A percentile compares a stretch with the other conserved stretches of the same genome.
These are phyloP conservation scores for Phaeophleospora eucalypticola DNA, from an alignment of 2,329 filamentous ascomycete genomes.

Conservation along the genomic window DNA sequence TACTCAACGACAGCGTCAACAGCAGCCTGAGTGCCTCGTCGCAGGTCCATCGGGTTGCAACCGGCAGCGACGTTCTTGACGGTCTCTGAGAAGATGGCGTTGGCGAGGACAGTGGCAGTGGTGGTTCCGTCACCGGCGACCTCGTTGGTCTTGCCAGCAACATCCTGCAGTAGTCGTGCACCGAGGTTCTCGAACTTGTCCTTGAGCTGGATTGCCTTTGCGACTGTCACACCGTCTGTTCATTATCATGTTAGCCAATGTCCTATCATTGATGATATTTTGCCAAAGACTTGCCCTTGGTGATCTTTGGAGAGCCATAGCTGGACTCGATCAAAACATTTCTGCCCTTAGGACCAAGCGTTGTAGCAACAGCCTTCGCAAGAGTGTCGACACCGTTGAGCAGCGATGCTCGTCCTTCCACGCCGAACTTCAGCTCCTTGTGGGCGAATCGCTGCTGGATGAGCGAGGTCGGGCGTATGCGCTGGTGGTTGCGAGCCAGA, in stretches of 20 bases:
- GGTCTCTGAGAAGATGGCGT: constrained; percentile 98
- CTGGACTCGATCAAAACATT: constrained; percentile 98
- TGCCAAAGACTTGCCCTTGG: constrained; percentile 68
- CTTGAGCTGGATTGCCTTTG: constrained; percentile 82
- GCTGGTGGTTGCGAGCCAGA: constrained; percentile 67
- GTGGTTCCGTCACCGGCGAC: constrained; percentile 98
- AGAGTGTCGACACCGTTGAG: constrained; percentile 95
- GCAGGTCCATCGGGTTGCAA: constrained; percentile 99
- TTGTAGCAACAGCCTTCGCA: constrained; percentile 91
- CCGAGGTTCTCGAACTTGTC: constrained; percentile 99
- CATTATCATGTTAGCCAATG: constrained; percentile 12
- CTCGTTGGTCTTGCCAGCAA: constrained; percentile 99
- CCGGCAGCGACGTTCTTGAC: constrained; percentile 99
- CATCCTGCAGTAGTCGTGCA: constrained; percentile 92
- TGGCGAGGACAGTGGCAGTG: constrained; percentile 92
- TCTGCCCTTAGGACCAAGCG: constrained; percentile 93
- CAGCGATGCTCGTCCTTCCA: constrained; percentile 84
- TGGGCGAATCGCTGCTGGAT: constrained; percentile 95
- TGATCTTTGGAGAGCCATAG: constrained; percentile 99
- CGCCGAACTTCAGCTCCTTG: constrained; percentile 99
- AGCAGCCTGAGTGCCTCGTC: constrained; percentile 92
- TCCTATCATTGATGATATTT: constrained; percentile 1
- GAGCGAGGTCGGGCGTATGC: constrained; percentile 51
- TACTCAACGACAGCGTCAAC: constrained; percentile 93
- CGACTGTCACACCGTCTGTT: constrained; percentile 51